Evolutionary conservation across 1,284 basidiomycete species (phyloP), one percentile per base, ranked within the genome.

Genomic region (Violaceomyces palustris): DNA sequence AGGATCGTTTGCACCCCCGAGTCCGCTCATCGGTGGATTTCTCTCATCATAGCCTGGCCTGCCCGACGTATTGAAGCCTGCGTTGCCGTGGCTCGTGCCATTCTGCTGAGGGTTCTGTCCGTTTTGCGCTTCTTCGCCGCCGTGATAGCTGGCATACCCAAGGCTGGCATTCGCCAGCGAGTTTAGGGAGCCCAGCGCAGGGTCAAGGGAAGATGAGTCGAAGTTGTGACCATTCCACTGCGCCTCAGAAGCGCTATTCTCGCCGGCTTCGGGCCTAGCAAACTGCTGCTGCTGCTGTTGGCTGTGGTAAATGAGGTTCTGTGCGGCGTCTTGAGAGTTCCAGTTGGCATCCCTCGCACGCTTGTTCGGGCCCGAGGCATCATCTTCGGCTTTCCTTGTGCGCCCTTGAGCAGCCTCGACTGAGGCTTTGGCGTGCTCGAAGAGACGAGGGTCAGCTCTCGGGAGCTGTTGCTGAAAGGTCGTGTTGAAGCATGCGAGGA

Each of bases 401-500:
- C 39, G 36, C n/a, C 36, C 42, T 36, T 42, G 45, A 3, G 42
- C 44, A 8, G 42, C 10, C 31, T 48, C 42, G 9, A 49, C n/a
- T 10, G 31, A 37, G 2, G 43, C 26, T 5, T 24, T 23, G 17
- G 54, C 42, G 23, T 52, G 60, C 35, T 44, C 24, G 2, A 48
- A 39, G 10, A 54, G 41, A 29, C 48, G 43, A 3, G 50, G 42
- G 35, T 61, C 54, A 3, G 53, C 42, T 17, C 42, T 22, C 11
- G 55, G 47, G n/a, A 65, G 34, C 7, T 39, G 40, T 29, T 64
- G 58, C 42, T 63, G 61, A 34, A 50, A 64, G 0, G 66, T 74
- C 29, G 74, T 77, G 57, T 75, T 71, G 54, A 76, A 77, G 53
- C 75, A 77, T 3, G 76, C 75, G 31, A 78, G 74, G 10, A 75